Evolutionary conservation across 2,329 filamentous ascomycete species (phyloP).

Genomic region (Neonectria hederae): DNA sequence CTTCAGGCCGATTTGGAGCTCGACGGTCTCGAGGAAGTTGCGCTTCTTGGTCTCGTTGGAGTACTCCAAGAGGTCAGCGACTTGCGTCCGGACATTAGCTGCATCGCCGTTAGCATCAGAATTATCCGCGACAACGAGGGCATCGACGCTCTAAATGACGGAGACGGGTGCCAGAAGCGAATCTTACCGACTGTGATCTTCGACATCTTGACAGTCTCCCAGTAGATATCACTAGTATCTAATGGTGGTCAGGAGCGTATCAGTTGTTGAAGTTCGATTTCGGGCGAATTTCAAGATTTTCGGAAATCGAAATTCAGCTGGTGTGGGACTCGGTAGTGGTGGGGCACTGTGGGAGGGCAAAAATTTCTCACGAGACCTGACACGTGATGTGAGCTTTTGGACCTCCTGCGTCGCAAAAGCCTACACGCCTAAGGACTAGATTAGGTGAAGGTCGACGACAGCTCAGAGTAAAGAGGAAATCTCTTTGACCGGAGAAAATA

Average conservation of each 20-base stretch:
- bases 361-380: slow-evolving; percentile 45
- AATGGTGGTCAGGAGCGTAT: slow-evolving; percentile 70
- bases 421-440: slow-evolving; percentile 14
- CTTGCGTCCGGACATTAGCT: slow-evolving; percentile 95
- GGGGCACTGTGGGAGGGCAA: slow-evolving; percentile 47
- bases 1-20: slow-evolving; percentile 93
- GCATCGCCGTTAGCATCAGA: slow-evolving; percentile 54
- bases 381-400: slow-evolving; percentile 43
- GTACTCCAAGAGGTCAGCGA: slow-evolving; percentile 94
- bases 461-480: slow-evolving; percentile 17
- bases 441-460: slow-evolving; percentile 20
- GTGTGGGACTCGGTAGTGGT: slow-evolving; percentile 41
- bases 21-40: slow-evolving; percentile 96
- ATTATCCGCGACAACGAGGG: background rate
- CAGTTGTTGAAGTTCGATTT: slow-evolving; percentile 39
- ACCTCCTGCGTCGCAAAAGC: slow-evolving; percentile 16
- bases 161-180: background rate
- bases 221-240: slow-evolving; percentile 73
- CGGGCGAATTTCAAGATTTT: slow-evolving; percentile 37
- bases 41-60: slow-evolving; percentile 94
- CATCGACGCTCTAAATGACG: background rate
- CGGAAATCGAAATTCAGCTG: slow-evolving; percentile 27
- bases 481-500: background rate
- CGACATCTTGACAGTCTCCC: slow-evolving; percentile 90
- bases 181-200: slow-evolving; percentile 80